Evolutionary conservation across 257 asterid species (phyloP), one percentile per base, ranked within the genome.

Genomic region (Solanum pinnatisectum): DNA sequence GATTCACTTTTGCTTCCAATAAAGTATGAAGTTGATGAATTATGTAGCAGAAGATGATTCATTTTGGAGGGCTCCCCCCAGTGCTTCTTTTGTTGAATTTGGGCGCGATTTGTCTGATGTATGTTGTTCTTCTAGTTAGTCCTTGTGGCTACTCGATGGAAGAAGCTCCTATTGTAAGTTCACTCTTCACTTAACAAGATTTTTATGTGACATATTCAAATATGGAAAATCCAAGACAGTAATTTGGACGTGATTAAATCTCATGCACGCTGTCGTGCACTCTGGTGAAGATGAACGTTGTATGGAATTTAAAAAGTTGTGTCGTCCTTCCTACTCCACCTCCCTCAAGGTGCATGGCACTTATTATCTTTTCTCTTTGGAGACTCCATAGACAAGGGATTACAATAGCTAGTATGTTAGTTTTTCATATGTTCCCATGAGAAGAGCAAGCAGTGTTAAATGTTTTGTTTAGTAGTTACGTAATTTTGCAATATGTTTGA

Each of bases 121-220:
- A 95, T 90, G 98, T 94, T 84, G 91, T 93, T 88, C 96, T 97
- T 88, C 89, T 97, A 63, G 95, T 97, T 87, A 96, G 98, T 92
- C 95, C 98, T 65, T 96, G 98, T 92, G 98, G 99, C 91, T 97
- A 94, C 93, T 96, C 98, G 20, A 87, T 91, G 90, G 91, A 95
- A 27, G 98, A 95, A 90, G 96, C 98, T 88, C 98, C 99, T 35
- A 92, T 92, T 83, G 99, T 97, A 96, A 96, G 99, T 91, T 87
- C 91, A 49, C 88, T 74, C 67, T 1, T 30, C 30, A 1, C 30
- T 30, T 30, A 30, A 30, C 87, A 59, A 8, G 33, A 37, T 20
- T 5, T 35, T 76, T 36, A 37, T 30, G 25, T 42, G 60, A n/a
- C 63, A 78, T 44, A 14, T 78, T 42, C 37, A 25, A 42, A 25